Conservation (phyloP, 164 flowering plant genomes). For the Stephania japonica region DNA sequence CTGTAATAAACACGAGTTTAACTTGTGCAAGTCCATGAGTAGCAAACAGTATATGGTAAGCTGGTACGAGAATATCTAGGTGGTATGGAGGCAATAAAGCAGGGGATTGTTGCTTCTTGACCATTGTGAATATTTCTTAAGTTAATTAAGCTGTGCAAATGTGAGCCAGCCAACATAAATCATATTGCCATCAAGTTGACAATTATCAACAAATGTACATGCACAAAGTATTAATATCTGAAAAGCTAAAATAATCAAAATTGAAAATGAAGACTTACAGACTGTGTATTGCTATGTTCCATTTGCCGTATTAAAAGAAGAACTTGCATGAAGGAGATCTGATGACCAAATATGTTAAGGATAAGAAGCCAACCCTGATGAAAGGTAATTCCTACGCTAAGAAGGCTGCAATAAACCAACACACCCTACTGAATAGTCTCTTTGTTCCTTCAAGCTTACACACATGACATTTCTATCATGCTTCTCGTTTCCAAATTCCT, state of each 20-base stretch:
- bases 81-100: neutral
- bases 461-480: neutral
- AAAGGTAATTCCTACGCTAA: slow-evolving; percentile 6
- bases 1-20: neutral
- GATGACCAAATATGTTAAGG: slow-evolving; percentile 38
- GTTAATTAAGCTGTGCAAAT: neutral
- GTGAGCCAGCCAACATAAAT: neutral
- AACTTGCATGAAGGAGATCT: slow-evolving; percentile 96
- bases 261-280: slow-evolving; percentile 44
- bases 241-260: neutral
- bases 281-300: slow-evolving; percentile 97
- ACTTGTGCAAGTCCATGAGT: neutral
- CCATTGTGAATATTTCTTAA: neutral
- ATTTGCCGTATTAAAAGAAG: slow-evolving; percentile 88
- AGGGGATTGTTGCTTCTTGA: neutral
- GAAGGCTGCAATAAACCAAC: neutral
- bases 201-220: neutral
- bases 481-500: neutral
- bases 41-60: neutral
- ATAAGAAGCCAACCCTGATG: slow-evolving; percentile 14
- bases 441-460: neutral
- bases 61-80: neutral
- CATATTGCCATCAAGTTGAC: neutral
- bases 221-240: neutral
- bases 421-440: neutral